A percentile compares a stretch with the other conserved stretches of the same genome.
Conservation (phyloP, 2,329 filamentous ascomycete genomes). For the Trichoderma citrinoviride region DNA sequence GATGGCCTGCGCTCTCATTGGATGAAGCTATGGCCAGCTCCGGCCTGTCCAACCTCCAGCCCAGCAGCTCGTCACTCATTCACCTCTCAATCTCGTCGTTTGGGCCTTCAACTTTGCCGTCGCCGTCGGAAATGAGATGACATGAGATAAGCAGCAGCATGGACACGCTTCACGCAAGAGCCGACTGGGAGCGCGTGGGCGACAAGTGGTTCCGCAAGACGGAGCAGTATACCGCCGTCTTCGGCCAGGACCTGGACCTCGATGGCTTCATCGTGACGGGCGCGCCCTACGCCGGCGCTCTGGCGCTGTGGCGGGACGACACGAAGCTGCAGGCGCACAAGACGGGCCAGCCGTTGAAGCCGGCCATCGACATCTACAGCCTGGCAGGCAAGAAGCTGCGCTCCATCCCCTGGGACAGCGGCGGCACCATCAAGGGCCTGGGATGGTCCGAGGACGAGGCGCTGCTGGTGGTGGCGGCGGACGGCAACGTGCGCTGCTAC, state of each 20-base stretch:
- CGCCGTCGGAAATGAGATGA: slow-evolving; percentile 31
- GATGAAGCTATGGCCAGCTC: slow-evolving; percentile 19
- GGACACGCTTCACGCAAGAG: slow-evolving; percentile 65
- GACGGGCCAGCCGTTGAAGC: slow-evolving; percentile 67
- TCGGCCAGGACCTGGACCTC: slow-evolving; percentile 88
- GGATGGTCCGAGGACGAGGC: slow-evolving; percentile 97
- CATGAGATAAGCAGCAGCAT: slow-evolving; percentile 37
- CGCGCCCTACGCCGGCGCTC: slow-evolving; percentile 87
- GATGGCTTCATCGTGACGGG: slow-evolving; percentile 91
- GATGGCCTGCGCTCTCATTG: slow-evolving; percentile 30
- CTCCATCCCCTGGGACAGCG: slow-evolving; percentile 88
- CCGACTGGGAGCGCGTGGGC: slow-evolving; percentile 91
- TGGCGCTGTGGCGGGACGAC: slow-evolving; percentile 91
- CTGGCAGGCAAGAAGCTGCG: slow-evolving; percentile 85
- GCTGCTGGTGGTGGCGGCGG: slow-evolving; percentile 80
- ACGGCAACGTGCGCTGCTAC: slow-evolving; percentile 88
- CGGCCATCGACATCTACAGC: slow-evolving; percentile 91
- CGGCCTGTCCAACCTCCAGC: background rate
- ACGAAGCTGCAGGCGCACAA: slow-evolving; percentile 78
- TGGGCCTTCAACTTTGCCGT: background rate
- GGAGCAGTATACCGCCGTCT: slow-evolving; percentile 88
- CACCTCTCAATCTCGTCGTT: background rate
- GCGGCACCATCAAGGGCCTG: slow-evolving; percentile 79
- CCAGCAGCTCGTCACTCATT: background rate
- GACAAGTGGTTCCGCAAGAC: slow-evolving; percentile 94